Base-by-base conservation (phyloP, 2,329 filamentous ascomycete genomes). In the Biscogniauxia marginata region DNA sequence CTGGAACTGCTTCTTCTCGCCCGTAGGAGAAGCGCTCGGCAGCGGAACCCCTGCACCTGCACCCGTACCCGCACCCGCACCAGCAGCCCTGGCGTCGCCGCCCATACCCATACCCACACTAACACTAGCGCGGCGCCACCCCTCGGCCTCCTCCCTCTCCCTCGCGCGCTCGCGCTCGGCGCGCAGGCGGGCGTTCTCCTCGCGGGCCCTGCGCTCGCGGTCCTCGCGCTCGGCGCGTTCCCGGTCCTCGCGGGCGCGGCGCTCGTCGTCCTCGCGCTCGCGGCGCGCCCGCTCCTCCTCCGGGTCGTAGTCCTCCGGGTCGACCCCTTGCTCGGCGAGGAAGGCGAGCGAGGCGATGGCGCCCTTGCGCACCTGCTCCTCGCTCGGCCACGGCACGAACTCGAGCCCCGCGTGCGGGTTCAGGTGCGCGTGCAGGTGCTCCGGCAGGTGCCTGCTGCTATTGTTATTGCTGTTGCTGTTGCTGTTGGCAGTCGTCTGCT, bases 311-410 rank as follows among this genome's bases (percentile, higher is more conserved):
- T 77, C 79, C 53, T 75, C 79, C 7, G 84, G 85, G 67, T 89
- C 84, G 61, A 84, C 79, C 7, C 86, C 87, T 53, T 79, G 74
- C 64, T 88, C 85, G 4, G 81, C 63, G 59, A 91, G 79, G 21
- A 79, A 74, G 65, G 91, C 86, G 46, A 84, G 81, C 7, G 78
- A 76, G 0, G 85, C 87, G 45, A 96, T 77, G 1, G 86, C 85
- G 34, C 91, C 90, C 16, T 77, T 75, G 25, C 84, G 82, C 60
- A 95, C 90, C 57, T 85, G 82, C 25, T 87, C 84, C 60, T 90
- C 85, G 23, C 77, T 78, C 0, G 90, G 90, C 90, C 90, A 96
- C 0, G 91, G 90, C 48, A 85, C 80, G 75, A 92, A 96, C n/a
- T 77, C 68, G 39, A 81, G 76, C 8, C 81, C 79, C 7, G 79